Base-by-base conservation (phyloP, 306 rosid species). In the Cucumis melo region DNA sequence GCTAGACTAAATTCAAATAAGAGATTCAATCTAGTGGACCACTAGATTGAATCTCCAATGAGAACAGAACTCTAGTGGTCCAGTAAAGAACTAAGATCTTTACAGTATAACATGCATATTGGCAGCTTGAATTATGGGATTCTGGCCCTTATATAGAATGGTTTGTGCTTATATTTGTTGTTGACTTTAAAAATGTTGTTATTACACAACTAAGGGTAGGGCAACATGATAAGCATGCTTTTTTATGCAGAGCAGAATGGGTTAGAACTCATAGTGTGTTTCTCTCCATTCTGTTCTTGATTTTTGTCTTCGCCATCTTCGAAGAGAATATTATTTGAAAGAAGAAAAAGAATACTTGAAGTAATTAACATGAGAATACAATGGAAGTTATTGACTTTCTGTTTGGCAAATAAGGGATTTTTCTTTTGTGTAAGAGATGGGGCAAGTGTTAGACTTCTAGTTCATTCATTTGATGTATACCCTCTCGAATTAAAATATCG, bases 401-500 rank as follows among this genome's bases (percentile, higher is more conserved):
- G 9, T 60, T 41, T 42, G 38, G 56, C 44, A 68, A 68, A 46
- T 13, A 41, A 23, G 57, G 38, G 58, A 24, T 24, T 48, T 71
- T 44, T 15, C 21, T 71, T 71, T 14, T 71, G 76, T 24, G 20
- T 23, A 48, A 29, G 42, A 15, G 76, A 72, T 72, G 29, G 7
- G 8, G 9, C 3, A 16, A 21, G 60, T 46, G 7, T 72, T 72
- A 15, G 23, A 71, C 42, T 16, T 46, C 60, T 71, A 71, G 21
- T 50, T 46, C 76, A 71, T 71, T 13, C 59, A 24, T 48, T 71
- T 71, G 76, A 50, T 27, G 76, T 50, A 16, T 72, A 72, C 60
- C 59, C 55, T 60, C 14, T 72, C 21, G 27, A 51, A 16, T 72
- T 72, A 8, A 72, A 23, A 42, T 68, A 68, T 56, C 21, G 54